Percentiles rank a stretch among this genome's conserved stretches.
Conservation (phyloP, 2,329 filamentous ascomycete genomes). For the Pseudogymnoascus sp. region DNA sequence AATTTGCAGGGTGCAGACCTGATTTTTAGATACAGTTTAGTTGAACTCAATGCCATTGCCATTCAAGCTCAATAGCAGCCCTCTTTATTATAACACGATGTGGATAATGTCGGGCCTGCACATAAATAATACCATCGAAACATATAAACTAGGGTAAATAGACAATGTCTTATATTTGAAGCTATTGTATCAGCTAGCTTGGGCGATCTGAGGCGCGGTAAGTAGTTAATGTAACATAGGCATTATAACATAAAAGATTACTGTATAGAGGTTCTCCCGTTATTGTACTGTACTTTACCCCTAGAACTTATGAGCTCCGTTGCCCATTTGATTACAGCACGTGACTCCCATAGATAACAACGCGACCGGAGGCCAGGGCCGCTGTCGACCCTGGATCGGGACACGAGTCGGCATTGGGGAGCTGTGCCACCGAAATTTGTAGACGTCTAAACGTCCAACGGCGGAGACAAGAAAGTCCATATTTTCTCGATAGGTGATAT, state of each 20-base stretch:
- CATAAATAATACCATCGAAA: background rate
- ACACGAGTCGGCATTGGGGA: constrained; percentile 7
- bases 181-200: background rate
- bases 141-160: background rate
- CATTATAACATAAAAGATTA: background rate
- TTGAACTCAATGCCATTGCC: background rate
- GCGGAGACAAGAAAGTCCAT: background rate
- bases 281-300: too few relatives aligned
- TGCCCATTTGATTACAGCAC: background rate
- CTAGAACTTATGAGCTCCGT: background rate
- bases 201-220: background rate
- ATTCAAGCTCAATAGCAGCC: background rate
- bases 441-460: background rate
- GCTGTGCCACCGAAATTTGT: constrained; percentile 7
- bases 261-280: background rate
- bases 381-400: constrained; percentile 7
- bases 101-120: background rate
- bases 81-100: background rate
- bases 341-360: background rate
- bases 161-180: background rate
- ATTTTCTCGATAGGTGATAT: background rate
- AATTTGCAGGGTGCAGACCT: background rate
- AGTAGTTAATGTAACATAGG: background rate
- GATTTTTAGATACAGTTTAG: background rate
- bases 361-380: background rate